Base-by-base conservation (phyloP, 441 rosid genomes). In the Erodium chrysanthum region DNA sequence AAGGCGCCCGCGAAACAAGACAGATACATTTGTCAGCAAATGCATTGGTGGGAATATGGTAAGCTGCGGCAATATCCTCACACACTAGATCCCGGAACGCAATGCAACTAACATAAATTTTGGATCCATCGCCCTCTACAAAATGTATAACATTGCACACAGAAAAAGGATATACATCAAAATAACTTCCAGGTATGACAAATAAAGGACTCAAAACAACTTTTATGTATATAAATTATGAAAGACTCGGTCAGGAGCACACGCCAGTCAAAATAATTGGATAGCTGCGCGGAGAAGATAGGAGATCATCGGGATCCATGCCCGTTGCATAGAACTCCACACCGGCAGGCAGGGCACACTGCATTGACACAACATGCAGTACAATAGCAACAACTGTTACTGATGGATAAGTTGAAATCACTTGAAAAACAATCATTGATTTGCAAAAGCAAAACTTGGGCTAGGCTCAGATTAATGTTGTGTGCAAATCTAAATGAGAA, bases 121-220 rank as follows among this genome's bases (percentile, higher is more conserved):
- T 92, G 10, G 99, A 82, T 8, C 99, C 99, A 86, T 95, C 99
- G 40, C 99, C 99, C 96, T 95, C 97, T 91, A 93, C 77, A 75
- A 46, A 74, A 52, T 58, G 14, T 4, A 66, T 21, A 50, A 40
- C 10, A 66, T 42, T 44, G 27, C n/a, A 63, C 61, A 1, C 10
- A 20, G 44, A 56, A 58, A 67, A 20, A 22, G 18, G 17, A 46
- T 46, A 46, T 3, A 46, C 37, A 64, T 11, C n/a, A 35, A 50
- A 11, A 33, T 17, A 46, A 3, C 17, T 14, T n/a, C 52, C 52
- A 46, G 0, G 17, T 46, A 46, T n/a, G 17, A 12, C 52, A 46
- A 46, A 42, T 2, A 42, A 42, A 37, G 10, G 35, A 37, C 42
- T 37, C 42, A 37, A 33, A 33, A 37, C 42, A 37, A 37, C 42